Evolutionary conservation across 164 flowering plant genomes (phyloP), one percentile per base, ranked within the genome.

Genomic region (Umbilicus rupestris): DNA sequence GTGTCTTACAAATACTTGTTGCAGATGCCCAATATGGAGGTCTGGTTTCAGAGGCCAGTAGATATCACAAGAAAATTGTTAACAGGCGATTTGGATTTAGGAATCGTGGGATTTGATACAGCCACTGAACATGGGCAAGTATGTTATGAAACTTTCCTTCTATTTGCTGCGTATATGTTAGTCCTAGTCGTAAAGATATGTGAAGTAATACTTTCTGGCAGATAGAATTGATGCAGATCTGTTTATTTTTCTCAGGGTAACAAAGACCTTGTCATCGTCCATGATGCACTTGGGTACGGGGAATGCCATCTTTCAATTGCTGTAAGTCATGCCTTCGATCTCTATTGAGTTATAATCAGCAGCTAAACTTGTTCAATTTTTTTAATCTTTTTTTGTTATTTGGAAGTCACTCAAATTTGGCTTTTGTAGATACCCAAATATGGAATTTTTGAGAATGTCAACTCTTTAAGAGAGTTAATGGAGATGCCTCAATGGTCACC

Each of bases 401-500:
- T n/a, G 17, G 31, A 19, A 19, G 2, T 58, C n/a, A 29, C 52
- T n/a, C 58, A n/a, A 57, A 20, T 59, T 66, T 31, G 71, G 11
- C 62, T 62, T 42, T 35, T 70, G 59, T 82, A 91, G 99, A 88
- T 94, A 69, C 99, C 99, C 19, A 83, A 81, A 59, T 89, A 94
- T 78, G 99, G 97, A 46, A 94, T 89, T 64, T 94, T 94, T 77
- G 96, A 94, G 82, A 94, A 91, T 67, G 71, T 94, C 63, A 91
- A 88, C 76, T 89, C 99, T 22, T 39, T 94, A 64, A 76, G 69
- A 74, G 94, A 91, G 73, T 82, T 94, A 46, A 86, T 87, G n/a
- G 79, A 83, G 67, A 94, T 94, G 99, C 88, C 96, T 66, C 96
- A 91, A 50, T 94, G 99, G 99, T 89, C 96, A n/a, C 77, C 72